Percentiles rank a stretch among this genome's conserved stretches.
Conservation (phyloP, 108 stramenopile species). For the Fragilariopsis cylindrus region DNA sequence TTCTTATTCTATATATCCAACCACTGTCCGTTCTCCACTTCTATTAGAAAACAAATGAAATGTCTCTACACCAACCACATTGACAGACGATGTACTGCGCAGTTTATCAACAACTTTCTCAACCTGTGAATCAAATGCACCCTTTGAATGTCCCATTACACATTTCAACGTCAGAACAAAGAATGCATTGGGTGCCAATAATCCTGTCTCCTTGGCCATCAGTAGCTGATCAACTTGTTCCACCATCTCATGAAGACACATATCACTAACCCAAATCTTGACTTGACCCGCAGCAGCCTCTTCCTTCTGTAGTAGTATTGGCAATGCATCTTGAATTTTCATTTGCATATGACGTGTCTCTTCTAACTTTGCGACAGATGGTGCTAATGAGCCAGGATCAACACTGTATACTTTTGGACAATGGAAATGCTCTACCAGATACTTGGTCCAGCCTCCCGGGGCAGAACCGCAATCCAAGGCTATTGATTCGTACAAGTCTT, state of each 20-base stretch:
- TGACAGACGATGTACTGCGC: constrained; percentile 27
- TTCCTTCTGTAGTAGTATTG: background rate
- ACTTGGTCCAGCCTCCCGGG: constrained; percentile 72
- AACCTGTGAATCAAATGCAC: constrained; percentile 45
- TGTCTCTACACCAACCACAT: no score
- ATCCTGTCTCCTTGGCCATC: background rate
- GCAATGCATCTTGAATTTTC: constrained; percentile 7
- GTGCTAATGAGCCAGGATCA: constrained; percentile 56
- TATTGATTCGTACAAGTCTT: background rate
- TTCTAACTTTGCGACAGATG: constrained; percentile 17
- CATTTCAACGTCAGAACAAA: constrained; percentile 69
- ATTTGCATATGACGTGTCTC: background rate
- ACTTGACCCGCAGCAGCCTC: background rate
- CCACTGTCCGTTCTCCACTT: no score
- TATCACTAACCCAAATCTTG: constrained; percentile 1
- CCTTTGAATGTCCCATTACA: constrained; percentile 48
- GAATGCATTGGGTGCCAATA: constrained; percentile 24
- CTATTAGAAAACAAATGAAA: no score
- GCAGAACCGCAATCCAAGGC: constrained; percentile 67
- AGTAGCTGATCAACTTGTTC: background rate
- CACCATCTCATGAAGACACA: constrained; percentile 1
- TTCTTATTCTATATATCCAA: no score
- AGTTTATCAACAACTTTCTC: constrained; percentile 13
- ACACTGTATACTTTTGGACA: constrained; percentile 47
- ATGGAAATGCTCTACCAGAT: constrained; percentile 39